A percentile compares a stretch with the other conserved stretches of the same genome.
Evolutionary conservation across 2,329 filamentous ascomycete genomes (phyloP).

Genomic region (Claviceps africana): DNA sequence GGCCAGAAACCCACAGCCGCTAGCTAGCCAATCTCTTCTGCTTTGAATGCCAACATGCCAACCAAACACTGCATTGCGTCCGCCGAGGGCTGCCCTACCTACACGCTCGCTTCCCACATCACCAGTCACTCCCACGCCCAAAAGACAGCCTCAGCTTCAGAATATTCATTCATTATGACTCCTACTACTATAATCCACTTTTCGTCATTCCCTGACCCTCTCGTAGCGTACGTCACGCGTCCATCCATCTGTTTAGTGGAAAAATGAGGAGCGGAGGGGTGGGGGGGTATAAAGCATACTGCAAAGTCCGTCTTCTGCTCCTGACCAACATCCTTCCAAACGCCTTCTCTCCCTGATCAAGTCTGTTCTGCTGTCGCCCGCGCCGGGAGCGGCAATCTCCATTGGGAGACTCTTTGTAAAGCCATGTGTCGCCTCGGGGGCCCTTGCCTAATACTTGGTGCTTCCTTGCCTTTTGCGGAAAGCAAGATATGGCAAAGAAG

Average conservation of each 20-base stretch:
- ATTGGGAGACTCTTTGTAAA: background rate
- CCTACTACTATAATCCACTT: conserved; percentile 20
- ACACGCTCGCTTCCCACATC: background rate
- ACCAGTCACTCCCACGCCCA: background rate
- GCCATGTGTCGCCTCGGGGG: conserved; percentile 13
- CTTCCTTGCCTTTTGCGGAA: conserved; percentile 17
- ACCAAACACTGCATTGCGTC: too few relatives aligned
- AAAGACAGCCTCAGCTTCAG: background rate
- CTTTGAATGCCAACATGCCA: too few relatives aligned
- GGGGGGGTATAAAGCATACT: conserved; percentile 26
- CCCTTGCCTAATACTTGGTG: conserved; percentile 19
- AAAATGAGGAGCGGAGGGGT: conserved; percentile 13
- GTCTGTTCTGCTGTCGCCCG: conserved; percentile 1
- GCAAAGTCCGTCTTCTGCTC: conserved; percentile 21
- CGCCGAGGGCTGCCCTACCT: too few relatives aligned
- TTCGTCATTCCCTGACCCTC: conserved; percentile 21
- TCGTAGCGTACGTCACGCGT: conserved; percentile 19
- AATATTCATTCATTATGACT: conserved; percentile 19
- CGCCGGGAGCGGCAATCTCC: conserved; percentile 3
- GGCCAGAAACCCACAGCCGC: too few relatives aligned
- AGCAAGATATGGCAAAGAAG: conserved; percentile 26
- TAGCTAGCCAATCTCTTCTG: too few relatives aligned
- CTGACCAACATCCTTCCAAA: conserved; percentile 25
- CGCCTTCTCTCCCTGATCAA: conserved; percentile 18
- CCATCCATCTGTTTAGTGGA: conserved; percentile 10